Percentiles rank a stretch among this genome's conserved stretches.
Evolutionary conservation across 1,139 yeast genomes (phyloP).

Genomic region (Blastobotrys capitulatus): DNA sequence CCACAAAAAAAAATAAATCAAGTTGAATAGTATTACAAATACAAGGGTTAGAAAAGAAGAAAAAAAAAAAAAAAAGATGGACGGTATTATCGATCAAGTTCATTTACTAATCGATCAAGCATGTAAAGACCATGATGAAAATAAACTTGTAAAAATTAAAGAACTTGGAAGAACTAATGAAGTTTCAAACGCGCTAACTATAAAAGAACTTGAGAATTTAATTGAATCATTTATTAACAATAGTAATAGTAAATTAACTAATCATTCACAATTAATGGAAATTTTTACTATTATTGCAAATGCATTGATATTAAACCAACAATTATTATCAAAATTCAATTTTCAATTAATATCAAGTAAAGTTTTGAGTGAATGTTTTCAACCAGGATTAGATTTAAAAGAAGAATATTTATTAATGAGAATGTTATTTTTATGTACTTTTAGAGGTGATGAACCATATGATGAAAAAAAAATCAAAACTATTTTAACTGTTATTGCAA

Average conservation of each 20-base stretch:
- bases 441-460: slow-evolving; percentile 14
- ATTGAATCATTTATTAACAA: slow-evolving; percentile 8
- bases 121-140: slow-evolving; percentile 2
- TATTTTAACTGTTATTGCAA: slow-evolving; percentile 14
- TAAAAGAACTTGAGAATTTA: slow-evolving; percentile 12
- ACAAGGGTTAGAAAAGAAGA: too few species aligned
- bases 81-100: neutral
- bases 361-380: slow-evolving; percentile 15
- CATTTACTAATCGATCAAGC: neutral
- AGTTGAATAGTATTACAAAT: too few species aligned
- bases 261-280: slow-evolving; percentile 14
- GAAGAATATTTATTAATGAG: slow-evolving; percentile 17
- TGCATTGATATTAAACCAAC: slow-evolving; percentile 19
- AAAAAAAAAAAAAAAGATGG: too few species aligned
- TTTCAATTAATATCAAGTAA: slow-evolving; percentile 12
- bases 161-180: slow-evolving; percentile 3
- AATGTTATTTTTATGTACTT: slow-evolving; percentile 21
- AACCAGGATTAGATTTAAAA: slow-evolving; percentile 9
- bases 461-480: slow-evolving; percentile 14
- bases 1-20: too few species aligned
- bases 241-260: slow-evolving; percentile 2
- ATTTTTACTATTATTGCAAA: slow-evolving; percentile 25
- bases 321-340: slow-evolving; percentile 16
- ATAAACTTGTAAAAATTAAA: slow-evolving; percentile 4
- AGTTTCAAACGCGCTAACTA: slow-evolving; percentile 1